phyloP scores from a whole-genome alignment of 2,329 filamentous ascomycete genomes.

The Nothophoma quercina region DNA sequence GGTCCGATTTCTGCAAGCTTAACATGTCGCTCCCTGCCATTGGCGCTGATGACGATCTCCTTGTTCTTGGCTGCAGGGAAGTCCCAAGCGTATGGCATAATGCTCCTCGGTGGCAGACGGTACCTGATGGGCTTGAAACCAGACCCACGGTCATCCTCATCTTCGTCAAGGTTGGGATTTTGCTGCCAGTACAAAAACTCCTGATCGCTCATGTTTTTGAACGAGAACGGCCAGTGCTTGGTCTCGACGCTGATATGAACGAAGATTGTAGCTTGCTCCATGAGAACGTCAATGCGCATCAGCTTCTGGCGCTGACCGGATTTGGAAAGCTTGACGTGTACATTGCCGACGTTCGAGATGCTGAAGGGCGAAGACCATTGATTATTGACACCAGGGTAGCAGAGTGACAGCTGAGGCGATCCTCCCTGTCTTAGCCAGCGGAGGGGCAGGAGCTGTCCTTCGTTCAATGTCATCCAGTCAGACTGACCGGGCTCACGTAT shows the following conservation, averaged over 20 bases:
- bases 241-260: constrained; percentile 87
- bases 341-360: constrained; percentile 91
- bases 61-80: constrained; percentile 97
- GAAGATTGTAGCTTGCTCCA: constrained; percentile 95
- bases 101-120: constrained; percentile 88
- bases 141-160: constrained; percentile 80
- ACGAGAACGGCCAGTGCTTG: constrained; percentile 97
- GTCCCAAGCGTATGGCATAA: constrained; percentile 99
- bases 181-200: constrained; percentile 98
- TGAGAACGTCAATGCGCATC: constrained; percentile 84
- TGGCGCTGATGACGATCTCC: constrained; percentile 83
- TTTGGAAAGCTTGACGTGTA: constrained; percentile 92
- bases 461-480: constrained; percentile 77
- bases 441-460: constrained; percentile 82
- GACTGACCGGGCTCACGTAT: constrained; percentile 93
- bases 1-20: constrained; percentile 97
- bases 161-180: constrained; percentile 90
- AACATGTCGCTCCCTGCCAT: constrained; percentile 85
- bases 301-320: constrained; percentile 87
- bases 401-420: constrained; percentile 89
- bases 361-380: constrained; percentile 98
- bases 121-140: constrained; percentile 94
- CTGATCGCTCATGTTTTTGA: constrained; percentile 96
- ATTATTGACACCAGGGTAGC: constrained; percentile 92
- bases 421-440: constrained; percentile 86